phyloP scores from a whole-genome alignment of 305 asterid genomes.

The Fraxinus sp. region DNA sequence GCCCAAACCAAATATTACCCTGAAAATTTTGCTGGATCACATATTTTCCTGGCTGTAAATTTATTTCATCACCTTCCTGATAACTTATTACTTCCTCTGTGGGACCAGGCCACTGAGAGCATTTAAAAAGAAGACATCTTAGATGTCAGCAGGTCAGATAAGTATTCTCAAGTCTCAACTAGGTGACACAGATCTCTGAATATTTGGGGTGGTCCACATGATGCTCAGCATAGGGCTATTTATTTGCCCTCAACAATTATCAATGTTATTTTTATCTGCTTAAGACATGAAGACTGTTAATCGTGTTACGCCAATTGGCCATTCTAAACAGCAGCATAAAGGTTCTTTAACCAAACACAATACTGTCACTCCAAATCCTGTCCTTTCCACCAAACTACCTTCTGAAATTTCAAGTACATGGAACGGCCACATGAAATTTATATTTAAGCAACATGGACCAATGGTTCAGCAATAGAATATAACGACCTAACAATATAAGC shows the following conservation, averaged over 20 bases:
- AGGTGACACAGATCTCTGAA: background rate
- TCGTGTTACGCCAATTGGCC: background rate
- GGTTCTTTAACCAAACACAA: background rate
- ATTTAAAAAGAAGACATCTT: background rate
- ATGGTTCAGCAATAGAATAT: background rate
- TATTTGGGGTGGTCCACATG: background rate
- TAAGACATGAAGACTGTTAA: background rate
- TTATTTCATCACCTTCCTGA: background rate
- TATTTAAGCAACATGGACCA: background rate
- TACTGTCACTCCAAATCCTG: background rate
- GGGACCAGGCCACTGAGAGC: background rate
- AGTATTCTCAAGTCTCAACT: background rate
- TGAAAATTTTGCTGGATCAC: background rate
- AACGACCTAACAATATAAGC: background rate
- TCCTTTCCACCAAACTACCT: background rate
- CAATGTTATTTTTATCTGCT: background rate
- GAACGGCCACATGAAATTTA: background rate
- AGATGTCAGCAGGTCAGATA: background rate
- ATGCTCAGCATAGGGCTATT: background rate
- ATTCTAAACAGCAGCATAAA: background rate
- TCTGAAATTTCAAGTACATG: background rate
- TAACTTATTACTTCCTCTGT: background rate
- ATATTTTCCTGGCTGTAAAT: background rate
- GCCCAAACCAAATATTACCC: background rate
- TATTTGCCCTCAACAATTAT: background rate